Evolutionary conservation across 305 asterid genomes (phyloP).

Genomic region (Andrographis paniculata): DNA sequence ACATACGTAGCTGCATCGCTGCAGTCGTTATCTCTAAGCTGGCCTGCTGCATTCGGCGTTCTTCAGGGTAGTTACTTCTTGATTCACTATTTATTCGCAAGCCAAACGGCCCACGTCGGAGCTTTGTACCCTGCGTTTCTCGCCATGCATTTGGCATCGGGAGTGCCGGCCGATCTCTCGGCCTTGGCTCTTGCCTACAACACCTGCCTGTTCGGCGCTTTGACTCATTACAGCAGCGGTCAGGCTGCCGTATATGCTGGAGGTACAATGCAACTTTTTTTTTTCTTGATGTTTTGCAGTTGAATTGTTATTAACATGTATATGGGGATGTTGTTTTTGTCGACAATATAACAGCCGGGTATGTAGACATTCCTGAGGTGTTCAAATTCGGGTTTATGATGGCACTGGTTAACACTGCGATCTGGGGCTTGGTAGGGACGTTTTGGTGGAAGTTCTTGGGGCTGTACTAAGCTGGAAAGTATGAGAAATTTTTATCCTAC

Average conservation of each 20-base stretch:
- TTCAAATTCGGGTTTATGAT: constrained; percentile 77
- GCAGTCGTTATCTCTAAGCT: constrained; percentile 69
- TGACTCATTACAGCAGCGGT: constrained; percentile 96
- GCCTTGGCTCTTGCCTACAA: constrained; percentile 80
- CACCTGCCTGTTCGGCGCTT: constrained; percentile 81
- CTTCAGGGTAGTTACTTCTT: constrained; percentile 86
- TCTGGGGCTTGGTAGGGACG: constrained; percentile 70
- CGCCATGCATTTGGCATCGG: constrained; percentile 89
- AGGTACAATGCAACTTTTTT: constrained; percentile 51
- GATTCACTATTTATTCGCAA: constrained; percentile 91
- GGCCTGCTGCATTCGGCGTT: constrained; percentile 86
- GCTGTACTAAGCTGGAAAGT: constrained; percentile 35
- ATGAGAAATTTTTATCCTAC: no score
- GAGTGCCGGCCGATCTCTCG: constrained; percentile 77
- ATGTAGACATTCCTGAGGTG: constrained; percentile 81
- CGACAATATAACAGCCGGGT: constrained; percentile 57
- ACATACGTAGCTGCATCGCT: constrained; percentile 55
- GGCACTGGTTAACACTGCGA: constrained; percentile 62
- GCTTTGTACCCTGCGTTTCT: constrained; percentile 91
- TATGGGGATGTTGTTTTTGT: no score
- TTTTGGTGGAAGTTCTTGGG: constrained; percentile 98
- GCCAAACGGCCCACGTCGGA: constrained; percentile 95
- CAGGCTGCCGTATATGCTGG: constrained; percentile 94
- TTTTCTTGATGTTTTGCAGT: background rate
- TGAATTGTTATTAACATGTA: background rate